A percentile compares a stretch with the other conserved stretches of the same genome.
phyloP scores from a whole-genome alignment of 768 basidiomycete species.

The Gyrodon lividus region DNA sequence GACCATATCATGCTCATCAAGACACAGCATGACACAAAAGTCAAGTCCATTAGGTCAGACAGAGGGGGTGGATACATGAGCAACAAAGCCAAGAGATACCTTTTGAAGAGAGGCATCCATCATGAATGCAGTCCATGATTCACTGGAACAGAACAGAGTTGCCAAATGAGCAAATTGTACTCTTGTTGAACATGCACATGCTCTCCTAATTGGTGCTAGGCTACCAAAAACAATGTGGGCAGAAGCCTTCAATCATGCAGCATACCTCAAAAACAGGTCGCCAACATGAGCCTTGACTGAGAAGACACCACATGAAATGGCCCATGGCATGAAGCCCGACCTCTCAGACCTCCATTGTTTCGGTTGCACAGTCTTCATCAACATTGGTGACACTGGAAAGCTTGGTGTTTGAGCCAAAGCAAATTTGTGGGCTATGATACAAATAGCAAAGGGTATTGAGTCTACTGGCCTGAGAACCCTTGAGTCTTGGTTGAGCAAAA shows the following conservation, averaged over 20 bases:
- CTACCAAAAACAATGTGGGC: slow-evolving; percentile 27
- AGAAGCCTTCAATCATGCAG: slow-evolving; percentile 18
- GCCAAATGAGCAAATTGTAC: slow-evolving; percentile 29
- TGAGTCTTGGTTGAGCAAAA: slow-evolving; percentile 15
- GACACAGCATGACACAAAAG: slow-evolving; percentile 24
- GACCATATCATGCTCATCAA: slow-evolving; percentile 25
- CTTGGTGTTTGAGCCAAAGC: slow-evolving; percentile 4
- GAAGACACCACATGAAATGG: slow-evolving; percentile 26
- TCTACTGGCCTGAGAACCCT: slow-evolving; percentile 20
- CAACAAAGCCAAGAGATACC: slow-evolving; percentile 16
- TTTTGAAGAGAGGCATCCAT: slow-evolving; percentile 17
- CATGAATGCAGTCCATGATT: slow-evolving; percentile 23
- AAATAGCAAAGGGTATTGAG: slow-evolving; percentile 13
- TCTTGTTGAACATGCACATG: slow-evolving; percentile 14
- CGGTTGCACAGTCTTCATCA: slow-evolving; percentile 17
- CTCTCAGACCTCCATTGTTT: slow-evolving; percentile 19
- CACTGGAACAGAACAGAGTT: slow-evolving; percentile 28
- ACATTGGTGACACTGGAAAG: slow-evolving; percentile 9
- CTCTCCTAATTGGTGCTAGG: slow-evolving; percentile 16
- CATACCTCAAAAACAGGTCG: slow-evolving; percentile 23
- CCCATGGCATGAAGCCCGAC: slow-evolving; percentile 25
- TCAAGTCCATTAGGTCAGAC: slow-evolving; percentile 21
- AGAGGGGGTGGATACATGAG: slow-evolving; percentile 27
- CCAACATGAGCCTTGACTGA: slow-evolving; percentile 16
- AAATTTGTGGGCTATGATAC: slow-evolving; percentile 13